These are phyloP conservation scores for Penicillium sp. DNA, from an alignment of 2,329 filamentous ascomycete genomes.

Conservation along the genomic window DNA sequence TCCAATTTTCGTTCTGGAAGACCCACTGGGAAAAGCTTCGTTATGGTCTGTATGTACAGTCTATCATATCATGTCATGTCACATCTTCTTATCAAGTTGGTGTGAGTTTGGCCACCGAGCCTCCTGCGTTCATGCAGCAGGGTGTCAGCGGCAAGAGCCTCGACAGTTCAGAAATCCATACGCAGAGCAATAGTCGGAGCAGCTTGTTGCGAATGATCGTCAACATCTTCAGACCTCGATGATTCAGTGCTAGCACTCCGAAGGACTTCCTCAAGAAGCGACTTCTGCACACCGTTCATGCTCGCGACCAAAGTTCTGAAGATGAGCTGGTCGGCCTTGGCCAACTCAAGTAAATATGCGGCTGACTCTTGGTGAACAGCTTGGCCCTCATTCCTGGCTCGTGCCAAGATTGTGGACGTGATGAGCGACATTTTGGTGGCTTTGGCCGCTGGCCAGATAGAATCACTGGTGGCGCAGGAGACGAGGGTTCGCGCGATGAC, in stretches of 20 bases:
- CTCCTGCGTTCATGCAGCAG: no score
- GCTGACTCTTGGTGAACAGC: constrained; percentile 66
- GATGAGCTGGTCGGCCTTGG: constrained; percentile 62
- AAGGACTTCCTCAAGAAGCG: constrained; percentile 76
- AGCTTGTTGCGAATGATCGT: constrained; percentile 48
- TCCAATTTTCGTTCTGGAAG: no score
- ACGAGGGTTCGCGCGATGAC: constrained; percentile 70
- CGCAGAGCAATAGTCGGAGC: constrained; percentile 84
- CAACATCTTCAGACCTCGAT: constrained; percentile 39
- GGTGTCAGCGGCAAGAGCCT: neutral
- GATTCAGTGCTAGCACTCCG: constrained; percentile 43
- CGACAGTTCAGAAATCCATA: constrained; percentile 68
- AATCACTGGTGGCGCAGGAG: constrained; percentile 54
- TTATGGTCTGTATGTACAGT: no score
- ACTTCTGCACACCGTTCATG: constrained; percentile 64
- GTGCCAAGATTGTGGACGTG: constrained; percentile 67
- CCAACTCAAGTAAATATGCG: constrained; percentile 70
- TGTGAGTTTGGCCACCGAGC: no score
- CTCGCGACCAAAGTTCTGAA: constrained; percentile 70
- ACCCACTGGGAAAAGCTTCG: no score
- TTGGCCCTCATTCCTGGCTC: constrained; percentile 59
- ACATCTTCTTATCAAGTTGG: neutral
- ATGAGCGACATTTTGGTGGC: constrained; percentile 64
- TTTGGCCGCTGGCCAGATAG: constrained; percentile 25
- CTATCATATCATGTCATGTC: constrained; percentile 7